Conservation (phyloP, 371 early-diverging fungal species). For the Blastocladiella emersonii region DNA sequence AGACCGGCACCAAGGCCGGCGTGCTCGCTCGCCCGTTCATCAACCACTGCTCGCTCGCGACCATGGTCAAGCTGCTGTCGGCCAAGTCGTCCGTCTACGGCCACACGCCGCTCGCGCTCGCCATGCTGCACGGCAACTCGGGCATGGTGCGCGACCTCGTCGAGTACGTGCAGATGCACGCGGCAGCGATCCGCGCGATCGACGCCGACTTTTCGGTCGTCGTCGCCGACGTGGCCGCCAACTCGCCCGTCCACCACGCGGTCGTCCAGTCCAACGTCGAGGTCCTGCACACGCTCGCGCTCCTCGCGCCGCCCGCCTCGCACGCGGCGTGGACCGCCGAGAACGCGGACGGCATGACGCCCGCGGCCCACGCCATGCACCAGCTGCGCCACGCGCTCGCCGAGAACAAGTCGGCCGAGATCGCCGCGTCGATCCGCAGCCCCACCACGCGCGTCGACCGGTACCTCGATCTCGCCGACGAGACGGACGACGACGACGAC, state of each 20-base stretch:
- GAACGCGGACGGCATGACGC: neutral
- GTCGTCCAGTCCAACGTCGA: neutral
- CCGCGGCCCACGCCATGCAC: neutral
- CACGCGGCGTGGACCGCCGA: neutral
- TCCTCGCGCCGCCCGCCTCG: neutral
- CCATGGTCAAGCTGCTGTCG: neutral
- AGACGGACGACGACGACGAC: neutral
- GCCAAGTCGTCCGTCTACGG: neutral
- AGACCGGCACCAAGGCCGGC: neutral
- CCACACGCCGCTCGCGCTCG: neutral
- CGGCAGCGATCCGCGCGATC: neutral
- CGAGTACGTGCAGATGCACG: neutral
- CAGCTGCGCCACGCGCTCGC: neutral
- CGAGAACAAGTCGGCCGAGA: neutral
- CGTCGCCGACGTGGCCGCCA: neutral
- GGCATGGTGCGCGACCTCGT: neutral
- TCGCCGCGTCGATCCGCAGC: neutral
- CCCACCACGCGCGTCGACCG: neutral
- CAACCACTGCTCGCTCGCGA: neutral
- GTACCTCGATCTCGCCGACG: neutral
- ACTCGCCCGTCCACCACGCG: neutral
- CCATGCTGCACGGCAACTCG: neutral
- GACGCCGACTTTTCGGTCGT: neutral
- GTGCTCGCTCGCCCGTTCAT: neutral
- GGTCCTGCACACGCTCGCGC: neutral